Conservation (phyloP, 306 rosid genomes). For the Cicer arietinum region DNA sequence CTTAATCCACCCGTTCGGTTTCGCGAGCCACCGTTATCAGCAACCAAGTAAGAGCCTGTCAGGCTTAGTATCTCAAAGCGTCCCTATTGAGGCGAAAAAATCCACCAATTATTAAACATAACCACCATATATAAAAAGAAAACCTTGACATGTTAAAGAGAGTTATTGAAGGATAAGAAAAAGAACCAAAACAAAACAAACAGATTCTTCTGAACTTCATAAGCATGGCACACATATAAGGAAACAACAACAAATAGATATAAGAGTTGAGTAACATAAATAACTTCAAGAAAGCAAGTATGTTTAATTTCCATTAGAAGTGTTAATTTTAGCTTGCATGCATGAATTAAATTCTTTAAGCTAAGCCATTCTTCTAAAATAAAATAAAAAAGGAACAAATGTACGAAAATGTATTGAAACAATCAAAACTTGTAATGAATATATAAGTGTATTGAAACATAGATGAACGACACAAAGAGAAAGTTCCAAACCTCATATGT, state of each 20-base stretch:
- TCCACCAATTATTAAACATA: conserved; percentile 24
- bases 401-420: not conserved
- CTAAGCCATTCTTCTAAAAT: not conserved
- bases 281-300: no score
- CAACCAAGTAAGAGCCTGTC: conserved; percentile 79
- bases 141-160: conserved; percentile 12
- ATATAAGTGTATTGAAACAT: not conserved
- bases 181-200: not conserved
- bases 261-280: not conserved
- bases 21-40: conserved; percentile 63
- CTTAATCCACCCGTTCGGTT: conserved; percentile 77
- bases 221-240: not conserved
- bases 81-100: conserved; percentile 64
- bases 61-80: conserved; percentile 90
- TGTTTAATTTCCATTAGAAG: not conserved
- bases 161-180: not conserved
- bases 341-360: not conserved
- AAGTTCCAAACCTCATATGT: conserved; percentile 77
- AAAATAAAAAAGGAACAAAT: not conserved
- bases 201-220: not conserved
- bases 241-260: not conserved
- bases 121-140: not conserved
- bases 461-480: not conserved
- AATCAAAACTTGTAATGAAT: not conserved
- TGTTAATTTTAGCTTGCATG: not conserved